Base-by-base conservation (phyloP, 2,329 filamentous ascomycete species). In the Colletotrichum tamarilloi region DNA sequence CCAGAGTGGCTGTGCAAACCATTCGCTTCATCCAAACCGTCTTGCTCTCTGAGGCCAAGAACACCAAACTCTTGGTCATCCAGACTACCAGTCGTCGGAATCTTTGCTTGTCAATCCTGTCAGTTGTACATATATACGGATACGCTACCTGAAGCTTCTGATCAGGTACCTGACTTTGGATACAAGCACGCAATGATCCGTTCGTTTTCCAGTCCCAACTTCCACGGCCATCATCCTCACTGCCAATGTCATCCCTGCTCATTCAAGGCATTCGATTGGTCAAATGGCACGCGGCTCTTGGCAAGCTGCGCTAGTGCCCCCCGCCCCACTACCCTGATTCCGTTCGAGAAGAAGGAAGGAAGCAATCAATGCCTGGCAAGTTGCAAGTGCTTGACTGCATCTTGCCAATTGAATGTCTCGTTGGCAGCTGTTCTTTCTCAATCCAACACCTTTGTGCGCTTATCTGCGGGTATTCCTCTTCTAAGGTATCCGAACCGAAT, bases 331-430 rank as follows among this genome's bases (percentile, higher is more conserved):
- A 52, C 35, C 30, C 46, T 52, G 28, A 38, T 65, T 65, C 62
- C 35, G 42, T 73, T 73, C 71, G 67, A 73, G 71, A 73, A 73
- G 55, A 53, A 62, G 66, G 26, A 72, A 64, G 67, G 71, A 71
- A 71, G 59, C 67, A 55, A 9, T n/a, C 70, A 55, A 9, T n/a
- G 59, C 46, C 24, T n/a, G 19, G 14, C 55, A 28, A 32, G 9
- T 57, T 62, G 52, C 52, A 35, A 22, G 38, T 72, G n/a, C 60
- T 26, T 49, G 7, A 49, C 19, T 49, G 42, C 42, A 49, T 49
- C 16, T 22, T 65, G 62, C 28, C 53, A 62, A 32, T 46, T 28
- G 19, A 49, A 49, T 30, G 59, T 28, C n/a, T 24, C n/a, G 32
- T 35, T 53, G 30, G 30, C 28, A 28, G 7, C 28, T 11, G 24